Percentiles rank a stretch among this genome's conserved stretches.
Conservation (phyloP, 2,329 filamentous ascomycete species). For the Colletotrichum tanaceti region DNA sequence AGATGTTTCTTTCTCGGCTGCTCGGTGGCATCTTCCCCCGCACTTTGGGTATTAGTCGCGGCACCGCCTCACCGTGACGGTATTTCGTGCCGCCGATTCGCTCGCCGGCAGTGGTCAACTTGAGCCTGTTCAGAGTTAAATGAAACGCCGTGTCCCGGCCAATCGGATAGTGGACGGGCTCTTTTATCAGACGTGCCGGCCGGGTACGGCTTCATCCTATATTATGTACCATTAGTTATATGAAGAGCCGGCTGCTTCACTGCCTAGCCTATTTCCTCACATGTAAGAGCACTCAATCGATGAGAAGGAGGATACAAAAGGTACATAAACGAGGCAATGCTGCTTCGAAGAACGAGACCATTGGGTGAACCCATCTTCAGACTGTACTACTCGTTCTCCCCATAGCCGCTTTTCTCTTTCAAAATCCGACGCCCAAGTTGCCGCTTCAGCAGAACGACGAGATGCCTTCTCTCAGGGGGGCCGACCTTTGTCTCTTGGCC, state of each 20-base stretch:
- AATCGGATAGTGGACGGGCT: slow-evolving; percentile 3
- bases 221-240: not conserved
- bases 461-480: slow-evolving; percentile 30
- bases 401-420: not conserved
- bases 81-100: not conserved
- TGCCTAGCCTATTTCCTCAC: too few relatives aligned
- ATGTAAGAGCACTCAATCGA: too few relatives aligned
- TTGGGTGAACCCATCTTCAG: not conserved
- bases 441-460: not conserved
- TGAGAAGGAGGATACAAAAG: not conserved
- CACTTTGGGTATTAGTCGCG: slow-evolving; percentile 3
- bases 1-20: slow-evolving; percentile 16
- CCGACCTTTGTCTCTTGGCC: slow-evolving; percentile 4
- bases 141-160: not conserved
- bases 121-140: slow-evolving; percentile 29
- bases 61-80: slow-evolving; percentile 9
- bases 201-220: too few relatives aligned
- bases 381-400: too few relatives aligned
- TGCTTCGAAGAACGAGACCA: not conserved
- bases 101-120: slow-evolving; percentile 10
- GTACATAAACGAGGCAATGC: not conserved
- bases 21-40: slow-evolving; percentile 12
- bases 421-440: too few relatives aligned
- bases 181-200: not conserved
- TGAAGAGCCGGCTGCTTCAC: too few relatives aligned